These are phyloP conservation scores for Colletotrichum simmondsii DNA, from an alignment of 2,329 filamentous ascomycete species.

Conservation along the genomic window DNA sequence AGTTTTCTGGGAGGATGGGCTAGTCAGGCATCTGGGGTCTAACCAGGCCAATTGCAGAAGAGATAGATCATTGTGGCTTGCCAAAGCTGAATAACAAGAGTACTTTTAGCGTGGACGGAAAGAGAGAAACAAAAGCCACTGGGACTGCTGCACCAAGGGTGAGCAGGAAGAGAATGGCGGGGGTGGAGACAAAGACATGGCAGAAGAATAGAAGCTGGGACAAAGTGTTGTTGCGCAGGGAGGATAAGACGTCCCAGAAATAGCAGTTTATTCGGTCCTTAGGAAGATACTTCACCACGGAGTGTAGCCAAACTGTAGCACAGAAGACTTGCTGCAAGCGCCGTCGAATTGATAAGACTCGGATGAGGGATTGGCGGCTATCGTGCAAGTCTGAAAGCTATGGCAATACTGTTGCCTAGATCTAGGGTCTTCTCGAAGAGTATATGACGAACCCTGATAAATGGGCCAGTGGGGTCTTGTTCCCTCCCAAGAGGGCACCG, in stretches of 20 bases:
- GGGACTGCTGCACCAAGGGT: neutral
- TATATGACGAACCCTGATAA: neutral
- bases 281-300: too few species aligned
- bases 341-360: neutral
- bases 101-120: slow-evolving; percentile 9
- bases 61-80: slow-evolving; percentile 41
- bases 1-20: slow-evolving; percentile 37
- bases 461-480: neutral
- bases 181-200: slow-evolving; percentile 29
- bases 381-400: neutral
- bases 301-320: neutral
- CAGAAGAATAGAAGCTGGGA: neutral
- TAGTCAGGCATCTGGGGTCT: slow-evolving; percentile 22
- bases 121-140: slow-evolving; percentile 3
- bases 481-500: neutral
- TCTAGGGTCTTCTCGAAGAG: neutral
- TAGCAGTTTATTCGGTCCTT: neutral
- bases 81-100: slow-evolving; percentile 48
- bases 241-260: neutral
- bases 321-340: neutral
- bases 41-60: slow-evolving; percentile 39
- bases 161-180: neutral
- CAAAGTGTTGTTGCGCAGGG: neutral
- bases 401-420: neutral
- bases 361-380: neutral